Base-by-base conservation (phyloP, 495 filamentous ascomycete species). In the Penicillium malachiteum region DNA sequence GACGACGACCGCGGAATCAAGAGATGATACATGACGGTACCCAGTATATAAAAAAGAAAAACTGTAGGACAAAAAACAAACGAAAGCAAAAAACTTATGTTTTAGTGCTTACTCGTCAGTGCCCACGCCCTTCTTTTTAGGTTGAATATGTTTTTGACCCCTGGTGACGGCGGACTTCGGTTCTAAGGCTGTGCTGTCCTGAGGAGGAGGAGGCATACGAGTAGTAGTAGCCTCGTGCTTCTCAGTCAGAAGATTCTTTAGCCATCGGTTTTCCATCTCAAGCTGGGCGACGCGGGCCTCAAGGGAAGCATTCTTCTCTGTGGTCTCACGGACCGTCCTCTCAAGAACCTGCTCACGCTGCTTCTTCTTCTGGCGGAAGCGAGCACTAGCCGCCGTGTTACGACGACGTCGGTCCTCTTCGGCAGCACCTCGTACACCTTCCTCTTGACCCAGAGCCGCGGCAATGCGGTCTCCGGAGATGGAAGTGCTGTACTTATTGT, bases 331-430 rank as follows among this genome's bases (percentile, higher is more conserved):
- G 54, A 94, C 88, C 43, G 85, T 85, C 52, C 87, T 86, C 76
- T 97, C 94, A 55, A 98, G 87, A 3, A 88, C 87, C 68, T 94
- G 89, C 76, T 98, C 94, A 50, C 94, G 89, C 74, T 96, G 90
- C 83, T 98, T 98, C 90, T 98, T 98, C 84, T 98, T 98, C 65
- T 96, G 85, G 53, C 94, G 89, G 83, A 98, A 98, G 50, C 94
- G 88, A 17, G 94, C 94, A 47, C 84, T 89, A 40, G 94, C 94
- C 35, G 94, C 94, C 1, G 94, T 98, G 73, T 98, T 98, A 57
- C 94, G 89, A 43, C 93, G 86, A 10, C 94, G 90, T 71, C 97
- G 97, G 71, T 98, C 94, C 77, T 98, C 94, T 73, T 98, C 94
- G 32, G 94, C 92, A 13, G 90, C 91, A 12, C 85, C 61, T 34